Evolutionary conservation across 129 eudicot genomes (phyloP), one percentile per base, ranked within the genome.

Genomic region (Chrysanthemum seticuspe): DNA sequence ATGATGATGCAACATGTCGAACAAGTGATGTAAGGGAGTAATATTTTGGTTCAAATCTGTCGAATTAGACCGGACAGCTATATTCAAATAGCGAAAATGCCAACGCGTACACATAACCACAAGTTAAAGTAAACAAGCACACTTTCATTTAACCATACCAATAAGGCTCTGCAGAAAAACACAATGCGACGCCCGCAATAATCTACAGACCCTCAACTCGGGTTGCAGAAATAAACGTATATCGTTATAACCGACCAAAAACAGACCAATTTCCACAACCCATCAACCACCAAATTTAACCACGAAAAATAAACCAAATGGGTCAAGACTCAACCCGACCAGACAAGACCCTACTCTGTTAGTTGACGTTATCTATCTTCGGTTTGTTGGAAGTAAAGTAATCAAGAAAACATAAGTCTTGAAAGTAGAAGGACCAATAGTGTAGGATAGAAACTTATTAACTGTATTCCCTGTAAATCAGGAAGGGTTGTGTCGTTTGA

Each of bases 191-290:
- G 71, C 59, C 77, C 77, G 70, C 65, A 65, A 79, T 72, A 49
- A 73, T 72, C 83, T 73, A 79, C 78, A 73, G 79, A 79, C 78
- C 78, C 78, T 73, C 83, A 34, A 79, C 65, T 49, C 36, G 55
- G 83, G 83, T 73, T 66, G 83, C 67, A 29, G 73, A 64, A 65
- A 9, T 64, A 44, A 78, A 65, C 67, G 59, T 57, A 65, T 52
- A 67, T 66, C 75, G 75, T 74, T 74, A 79, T 67, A 55, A 2
- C 55, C 70, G 58, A 70, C 74, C 74, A 53, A 53, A 52, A 73
- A 31, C 69, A 74, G 45, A 62, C 67, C 74, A 55, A 61, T 63
- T 40, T 68, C 69, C 66, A 23, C 77, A 70, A 80, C 69, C 70
- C 85, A 18, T 63, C 73, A 75, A 57, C 81, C 77, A 81, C 78